Base-by-base conservation (phyloP, 345 rosid species). In the Isatis tinctoria region DNA sequence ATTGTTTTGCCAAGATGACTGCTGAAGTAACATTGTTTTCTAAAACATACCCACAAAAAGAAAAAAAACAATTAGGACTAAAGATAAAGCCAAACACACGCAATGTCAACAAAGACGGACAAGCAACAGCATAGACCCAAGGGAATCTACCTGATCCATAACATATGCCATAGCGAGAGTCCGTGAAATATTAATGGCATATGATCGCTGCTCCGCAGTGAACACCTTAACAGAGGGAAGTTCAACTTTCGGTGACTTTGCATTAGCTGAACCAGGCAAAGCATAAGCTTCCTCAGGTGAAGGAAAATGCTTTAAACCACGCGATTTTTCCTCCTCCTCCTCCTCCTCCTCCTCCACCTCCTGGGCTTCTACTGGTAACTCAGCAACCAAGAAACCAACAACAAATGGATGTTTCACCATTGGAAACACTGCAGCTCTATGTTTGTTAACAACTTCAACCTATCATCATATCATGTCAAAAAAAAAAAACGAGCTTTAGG, bases 381-480 rank as follows among this genome's bases (percentile, higher is more conserved):
- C 97, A n/a, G 96, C 98, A 67, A 91, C 97, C 92, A 93, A 76
- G 70, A 91, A 93, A 8, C 97, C 97, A 0, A 93, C 92, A 24
- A 93, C 93, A 82, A 93, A 93, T 1, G 95, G 97, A 16, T 89
- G 90, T 61, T 91, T 88, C 86, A 93, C 97, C 97, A 91, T 85
- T 0, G 97, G 98, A 80, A 93, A 91, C 47, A 93, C 93, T 7
- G 89, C 80, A 9, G 98, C 96, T 40, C 85, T 82, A 47, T 85
- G 86, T 67, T 87, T 88, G 7, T 68, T 67, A 62, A 89, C 84
- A 64, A 87, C 74, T 60, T 89, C 89, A 20, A 86, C 89, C 96
- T 92, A 81, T 65, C 74, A 80, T 56, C 54, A 69, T 0, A 71
- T 16, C 24, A 68, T 66, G 11, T 39, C 24, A 41, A 28, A 18